Evolutionary conservation across 208 protist species (phyloP).

Genomic region (Leishmania aethiopica): DNA sequence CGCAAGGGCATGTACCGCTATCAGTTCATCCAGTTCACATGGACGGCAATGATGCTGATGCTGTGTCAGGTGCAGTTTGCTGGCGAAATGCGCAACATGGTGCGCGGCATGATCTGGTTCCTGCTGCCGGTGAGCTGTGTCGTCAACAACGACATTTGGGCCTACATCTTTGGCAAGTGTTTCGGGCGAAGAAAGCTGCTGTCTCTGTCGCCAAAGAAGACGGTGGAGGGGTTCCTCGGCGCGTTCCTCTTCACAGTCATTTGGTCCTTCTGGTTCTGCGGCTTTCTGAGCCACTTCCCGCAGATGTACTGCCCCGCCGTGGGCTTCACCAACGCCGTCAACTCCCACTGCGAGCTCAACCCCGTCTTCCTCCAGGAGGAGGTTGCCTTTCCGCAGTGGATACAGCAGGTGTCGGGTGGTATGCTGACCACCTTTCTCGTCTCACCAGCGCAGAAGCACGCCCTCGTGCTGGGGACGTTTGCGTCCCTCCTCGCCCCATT

Average conservation of each 20-base stretch:
- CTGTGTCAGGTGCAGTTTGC: constrained; percentile 69
- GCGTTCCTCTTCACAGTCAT: constrained; percentile 90
- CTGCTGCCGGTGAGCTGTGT: constrained; percentile 89
- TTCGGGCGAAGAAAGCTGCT: constrained; percentile 88
- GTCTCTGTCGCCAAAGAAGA: constrained; percentile 92
- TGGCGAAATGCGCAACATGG: constrained; percentile 81
- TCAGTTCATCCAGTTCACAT: constrained; percentile 92
- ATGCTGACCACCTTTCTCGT: constrained; percentile 52
- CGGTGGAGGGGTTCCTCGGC: constrained; percentile 90
- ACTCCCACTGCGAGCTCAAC: constrained; percentile 61
- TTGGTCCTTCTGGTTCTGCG: constrained; percentile 92
- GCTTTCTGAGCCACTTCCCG: constrained; percentile 86
- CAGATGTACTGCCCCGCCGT: constrained; percentile 88
- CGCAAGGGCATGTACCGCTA: constrained; percentile 90
- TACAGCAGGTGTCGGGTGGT: constrained; percentile 57
- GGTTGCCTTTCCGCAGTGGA: constrained; percentile 53
- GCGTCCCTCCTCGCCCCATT: constrained; percentile 97
- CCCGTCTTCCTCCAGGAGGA: constrained; percentile 74
- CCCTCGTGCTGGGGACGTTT: constrained; percentile 95
- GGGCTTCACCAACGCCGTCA: constrained; percentile 61
- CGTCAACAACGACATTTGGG: constrained; percentile 92
- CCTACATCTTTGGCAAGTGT: constrained; percentile 91
- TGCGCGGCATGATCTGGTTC: constrained; percentile 94
- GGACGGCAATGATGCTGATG: constrained; percentile 87
- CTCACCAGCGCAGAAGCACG: constrained; percentile 92